These are phyloP conservation scores for Edaphochlamys debaryana DNA, from an alignment of 139 green algal species.

Conservation along the genomic window DNA sequence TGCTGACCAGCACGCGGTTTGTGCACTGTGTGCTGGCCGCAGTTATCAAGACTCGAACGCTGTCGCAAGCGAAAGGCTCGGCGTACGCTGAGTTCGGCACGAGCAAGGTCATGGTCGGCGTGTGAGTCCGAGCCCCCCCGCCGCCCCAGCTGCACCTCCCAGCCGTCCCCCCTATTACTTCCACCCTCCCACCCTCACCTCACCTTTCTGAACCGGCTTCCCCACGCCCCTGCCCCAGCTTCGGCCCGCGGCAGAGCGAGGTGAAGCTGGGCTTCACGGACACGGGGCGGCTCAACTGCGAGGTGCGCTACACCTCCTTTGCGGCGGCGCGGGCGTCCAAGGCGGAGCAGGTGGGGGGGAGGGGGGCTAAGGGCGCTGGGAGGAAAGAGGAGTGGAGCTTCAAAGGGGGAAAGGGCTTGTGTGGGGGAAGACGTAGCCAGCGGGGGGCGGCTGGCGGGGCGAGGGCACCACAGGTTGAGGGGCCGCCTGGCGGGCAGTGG, in stretches of 20 bases:
- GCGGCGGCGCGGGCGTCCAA: constrained; percentile 34
- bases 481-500: too few species aligned
- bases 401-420: too few species aligned
- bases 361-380: neutral
- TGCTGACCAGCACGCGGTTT: neutral
- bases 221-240: constrained; percentile 66
- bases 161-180: too few species aligned
- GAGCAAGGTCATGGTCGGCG: constrained; percentile 84
- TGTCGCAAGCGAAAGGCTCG: constrained; percentile 81
- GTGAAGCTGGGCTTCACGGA: constrained; percentile 67
- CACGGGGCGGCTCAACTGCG: constrained; percentile 66
- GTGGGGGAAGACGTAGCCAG: too few species aligned
- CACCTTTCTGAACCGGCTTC: too few species aligned
- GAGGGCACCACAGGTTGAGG: too few species aligned
- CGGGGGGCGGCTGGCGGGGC: too few species aligned
- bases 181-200: too few species aligned
- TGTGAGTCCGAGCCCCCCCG: constrained; percentile 64
- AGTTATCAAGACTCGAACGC: constrained; percentile 72
- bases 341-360: constrained; percentile 17
- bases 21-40: neutral
- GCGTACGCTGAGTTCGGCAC: constrained; percentile 78
- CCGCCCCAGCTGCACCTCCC: too few species aligned
- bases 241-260: constrained; percentile 76
- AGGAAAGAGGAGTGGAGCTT: too few species aligned
- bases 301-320: constrained; percentile 78